Base-by-base conservation (phyloP, 768 basidiomycete genomes). In the Wakefieldia striispora region DNA sequence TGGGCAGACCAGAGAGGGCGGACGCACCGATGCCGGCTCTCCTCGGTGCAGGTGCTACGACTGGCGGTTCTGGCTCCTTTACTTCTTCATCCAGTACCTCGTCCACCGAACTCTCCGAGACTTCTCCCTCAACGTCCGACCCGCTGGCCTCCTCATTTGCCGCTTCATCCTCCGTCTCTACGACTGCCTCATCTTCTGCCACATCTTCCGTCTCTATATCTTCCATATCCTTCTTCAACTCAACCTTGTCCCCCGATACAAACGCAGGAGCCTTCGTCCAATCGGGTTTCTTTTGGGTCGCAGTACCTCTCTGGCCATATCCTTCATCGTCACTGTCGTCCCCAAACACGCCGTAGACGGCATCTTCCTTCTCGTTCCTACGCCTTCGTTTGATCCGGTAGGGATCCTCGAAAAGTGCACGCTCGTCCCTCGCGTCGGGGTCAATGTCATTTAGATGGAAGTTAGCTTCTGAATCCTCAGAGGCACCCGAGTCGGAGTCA, bases 221-320 rank as follows among this genome's bases (percentile, higher is more conserved):
- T 2, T 65, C 60, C 19, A 72, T 67, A 38, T 81, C 77, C 58
- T 74, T 75, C 39, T 68, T 65, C 26, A 67, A 51, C 23, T 74
- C 67, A 36, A 70, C 66, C 53, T 70, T 66, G 51, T 81, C 76
- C 16, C 82, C 75, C 1, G 82, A 77, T 12, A 88, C 80, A 61
- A 91, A 92, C 1, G 84, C 78, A 12, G 89, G 89, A 3, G 84
- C 83, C 70, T 84, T 87, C 21, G 86, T 77, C 82, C 88, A 89
- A 65, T 88, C 80, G 16, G 70, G 77, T 57, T 72, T 77, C 63
- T 74, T 78, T 46, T 62, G 56, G 45, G 55, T 68, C 37, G 63
- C 53, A 8, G 40, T 43, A 38, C 57, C 56, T 47, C 61, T 63
- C 35, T 51, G 57, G 43, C 54, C 58, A 40, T 59, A 59, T 21